These are phyloP conservation scores for Picea abies DNA, from an alignment of 83 land plant species.

Conservation along the genomic window DNA sequence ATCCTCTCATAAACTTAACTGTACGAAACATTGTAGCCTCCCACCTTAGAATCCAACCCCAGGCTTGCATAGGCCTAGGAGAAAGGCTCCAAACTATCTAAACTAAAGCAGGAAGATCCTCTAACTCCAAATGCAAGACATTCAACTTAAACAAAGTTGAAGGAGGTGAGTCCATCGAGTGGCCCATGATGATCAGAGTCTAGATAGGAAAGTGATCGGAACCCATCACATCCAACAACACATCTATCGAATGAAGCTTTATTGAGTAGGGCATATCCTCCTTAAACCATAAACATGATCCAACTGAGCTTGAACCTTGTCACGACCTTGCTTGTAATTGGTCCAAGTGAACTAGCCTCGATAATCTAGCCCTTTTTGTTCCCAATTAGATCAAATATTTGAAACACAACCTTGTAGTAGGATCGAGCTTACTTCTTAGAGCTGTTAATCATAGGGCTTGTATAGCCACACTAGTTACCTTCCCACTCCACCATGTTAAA, in stretches of 20 bases:
- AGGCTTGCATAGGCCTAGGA: not conserved
- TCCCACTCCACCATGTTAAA: not conserved
- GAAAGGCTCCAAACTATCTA: not conserved
- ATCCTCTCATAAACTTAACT: not conserved
- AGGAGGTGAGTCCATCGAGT: not conserved
- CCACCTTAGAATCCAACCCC: not conserved
- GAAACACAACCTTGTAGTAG: not conserved
- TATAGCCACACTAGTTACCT: not conserved
- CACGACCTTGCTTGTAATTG: not conserved
- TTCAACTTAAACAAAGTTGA: not conserved
- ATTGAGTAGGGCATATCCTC: not conserved
- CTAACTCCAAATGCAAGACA: too few species aligned
- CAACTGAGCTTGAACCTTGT: not conserved
- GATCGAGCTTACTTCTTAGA: not conserved
- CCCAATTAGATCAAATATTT: not conserved
- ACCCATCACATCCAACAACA: not conserved
- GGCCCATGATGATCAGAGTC: not conserved
- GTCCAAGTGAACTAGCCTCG: not conserved
- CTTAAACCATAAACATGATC: not conserved
- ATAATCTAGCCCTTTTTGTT: not conserved
- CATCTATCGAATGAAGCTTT: not conserved
- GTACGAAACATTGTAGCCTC: not conserved
- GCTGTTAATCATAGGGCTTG: not conserved
- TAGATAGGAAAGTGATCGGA: not conserved
- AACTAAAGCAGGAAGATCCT: not conserved